phyloP scores from a whole-genome alignment of 2,329 filamentous ascomycete genomes.

The Phialocephala sp. region DNA sequence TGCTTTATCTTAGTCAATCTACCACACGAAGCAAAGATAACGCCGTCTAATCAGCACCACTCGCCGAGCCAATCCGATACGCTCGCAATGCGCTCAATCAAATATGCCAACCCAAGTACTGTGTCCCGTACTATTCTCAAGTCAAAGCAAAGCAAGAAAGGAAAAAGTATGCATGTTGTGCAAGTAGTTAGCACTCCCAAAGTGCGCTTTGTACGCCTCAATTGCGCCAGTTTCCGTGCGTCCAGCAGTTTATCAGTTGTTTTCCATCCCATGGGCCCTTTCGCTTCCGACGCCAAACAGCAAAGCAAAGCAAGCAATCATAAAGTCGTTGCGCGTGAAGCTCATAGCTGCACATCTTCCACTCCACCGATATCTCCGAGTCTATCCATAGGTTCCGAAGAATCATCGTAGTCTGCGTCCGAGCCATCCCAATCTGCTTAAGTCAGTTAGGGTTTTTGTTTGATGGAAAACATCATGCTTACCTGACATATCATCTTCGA shows the following conservation, averaged over 20 bases:
- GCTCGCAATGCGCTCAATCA: slow-evolving; percentile 9
- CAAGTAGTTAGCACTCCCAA: neutral
- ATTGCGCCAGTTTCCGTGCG: slow-evolving; percentile 18
- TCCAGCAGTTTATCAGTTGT: slow-evolving; percentile 22
- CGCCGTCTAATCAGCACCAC: slow-evolving; percentile 7
- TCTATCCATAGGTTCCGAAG: slow-evolving; percentile 60
- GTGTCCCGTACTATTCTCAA: slow-evolving; percentile 11
- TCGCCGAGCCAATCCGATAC: neutral
- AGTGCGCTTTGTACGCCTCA: slow-evolving; percentile 7
- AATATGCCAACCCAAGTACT: slow-evolving; percentile 9
- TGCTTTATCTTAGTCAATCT: neutral
- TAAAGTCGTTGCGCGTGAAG: slow-evolving; percentile 17
- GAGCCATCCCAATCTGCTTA: slow-evolving; percentile 43
- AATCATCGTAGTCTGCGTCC: slow-evolving; percentile 48
- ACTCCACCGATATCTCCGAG: slow-evolving; percentile 39
- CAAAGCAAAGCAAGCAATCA: slow-evolving; percentile 17
- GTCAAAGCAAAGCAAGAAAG: slow-evolving; percentile 12
- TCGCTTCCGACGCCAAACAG: slow-evolving; percentile 20
- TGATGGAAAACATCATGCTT: slow-evolving; percentile 20
- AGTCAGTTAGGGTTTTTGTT: slow-evolving; percentile 17
- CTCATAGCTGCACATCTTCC: slow-evolving; percentile 26
- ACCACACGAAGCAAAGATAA: slow-evolving; percentile 1
- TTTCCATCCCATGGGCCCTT: slow-evolving; percentile 12
- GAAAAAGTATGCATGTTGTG: neutral
- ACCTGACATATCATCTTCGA: slow-evolving; percentile 47